Evolutionary conservation across 345 rosid genomes (phyloP).

Genomic region (Ceriops decandra): DNA sequence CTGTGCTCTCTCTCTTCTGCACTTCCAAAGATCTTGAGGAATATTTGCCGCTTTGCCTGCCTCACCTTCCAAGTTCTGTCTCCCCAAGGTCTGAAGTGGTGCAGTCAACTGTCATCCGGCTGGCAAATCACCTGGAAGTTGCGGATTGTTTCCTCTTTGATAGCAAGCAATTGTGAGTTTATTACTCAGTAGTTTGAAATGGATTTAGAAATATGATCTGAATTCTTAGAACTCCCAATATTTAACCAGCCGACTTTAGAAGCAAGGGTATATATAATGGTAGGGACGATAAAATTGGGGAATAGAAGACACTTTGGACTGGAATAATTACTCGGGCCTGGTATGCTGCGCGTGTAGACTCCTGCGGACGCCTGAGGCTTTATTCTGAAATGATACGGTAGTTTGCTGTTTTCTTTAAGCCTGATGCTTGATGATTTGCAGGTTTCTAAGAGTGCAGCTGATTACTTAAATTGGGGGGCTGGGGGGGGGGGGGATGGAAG

Average conservation of each 20-base stretch:
- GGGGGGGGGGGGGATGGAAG: too few relatives aligned
- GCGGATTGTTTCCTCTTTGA: slow-evolving; percentile 52
- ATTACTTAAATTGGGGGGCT: slow-evolving; percentile 11
- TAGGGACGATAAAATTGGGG: slow-evolving; percentile 11
- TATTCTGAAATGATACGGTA: neutral
- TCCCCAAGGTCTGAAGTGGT: slow-evolving; percentile 52
- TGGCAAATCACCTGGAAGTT: slow-evolving; percentile 63
- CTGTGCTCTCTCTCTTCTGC: slow-evolving; percentile 51
- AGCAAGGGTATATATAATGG: slow-evolving; percentile 9
- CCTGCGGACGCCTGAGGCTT: slow-evolving; percentile 1
- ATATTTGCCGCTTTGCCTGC: slow-evolving; percentile 73
- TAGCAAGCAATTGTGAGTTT: slow-evolving; percentile 15
- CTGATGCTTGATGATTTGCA: slow-evolving; percentile 18
- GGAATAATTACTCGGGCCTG: slow-evolving; percentile 35
- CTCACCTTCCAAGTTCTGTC: slow-evolving; percentile 59
- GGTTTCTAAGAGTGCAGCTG: slow-evolving; percentile 15
- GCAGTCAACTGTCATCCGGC: slow-evolving; percentile 44
- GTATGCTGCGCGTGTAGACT: slow-evolving; percentile 12
- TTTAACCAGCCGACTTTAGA: neutral
- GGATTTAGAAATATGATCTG: slow-evolving; percentile 10
- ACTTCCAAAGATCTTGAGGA: slow-evolving; percentile 44
- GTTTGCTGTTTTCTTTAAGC: slow-evolving; percentile 3
- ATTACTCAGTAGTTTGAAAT: neutral
- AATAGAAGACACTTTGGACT: slow-evolving; percentile 5
- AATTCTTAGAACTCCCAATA: slow-evolving; percentile 7